phyloP scores from a whole-genome alignment of 2,329 filamentous ascomycete genomes.

The Colletotrichum agaves region DNA sequence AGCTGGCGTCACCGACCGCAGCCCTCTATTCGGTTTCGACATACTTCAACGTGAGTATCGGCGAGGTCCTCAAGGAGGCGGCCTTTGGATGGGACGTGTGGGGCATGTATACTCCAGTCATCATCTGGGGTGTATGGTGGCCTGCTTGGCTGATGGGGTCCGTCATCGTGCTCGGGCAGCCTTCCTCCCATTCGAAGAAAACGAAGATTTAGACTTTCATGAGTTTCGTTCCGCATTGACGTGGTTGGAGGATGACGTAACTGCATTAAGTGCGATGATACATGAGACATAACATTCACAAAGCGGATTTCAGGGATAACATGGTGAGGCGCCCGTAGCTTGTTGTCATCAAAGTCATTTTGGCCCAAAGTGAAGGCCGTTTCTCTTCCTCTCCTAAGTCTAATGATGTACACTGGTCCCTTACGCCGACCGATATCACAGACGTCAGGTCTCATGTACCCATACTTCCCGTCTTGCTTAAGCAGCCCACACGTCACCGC shows the following conservation, averaged over 20 bases:
- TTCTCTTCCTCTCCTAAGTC: conserved; percentile 29
- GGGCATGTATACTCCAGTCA: conserved; percentile 88
- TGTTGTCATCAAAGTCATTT: conserved; percentile 33
- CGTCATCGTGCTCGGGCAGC: conserved; percentile 61
- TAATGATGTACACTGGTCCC: conserved; percentile 36
- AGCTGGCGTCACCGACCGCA: conserved; percentile 70
- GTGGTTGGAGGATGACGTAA: too few species aligned
- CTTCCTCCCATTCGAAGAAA: not conserved
- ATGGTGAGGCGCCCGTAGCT: not conserved
- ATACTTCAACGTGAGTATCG: conserved; percentile 55
- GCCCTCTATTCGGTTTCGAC: conserved; percentile 61
- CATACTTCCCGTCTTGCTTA: conserved; percentile 50
- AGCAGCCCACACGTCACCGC: conserved; percentile 95
- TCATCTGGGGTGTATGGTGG: conserved; percentile 97
- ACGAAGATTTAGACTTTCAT: not conserved
- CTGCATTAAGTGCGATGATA: too few species aligned
- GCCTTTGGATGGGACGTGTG: conserved; percentile 91
- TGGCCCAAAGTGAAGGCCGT: conserved; percentile 15
- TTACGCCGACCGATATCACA: conserved; percentile 19
- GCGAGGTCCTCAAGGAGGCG: conserved; percentile 73
- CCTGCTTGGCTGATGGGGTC: conserved; percentile 83
- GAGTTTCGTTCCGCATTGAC: not conserved
- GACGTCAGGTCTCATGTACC: not conserved
- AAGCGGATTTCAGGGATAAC: not conserved
- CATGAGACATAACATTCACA: too few species aligned